Conservation (phyloP, 2,329 filamentous ascomycete genomes). For the Trichoderma sp. region DNA sequence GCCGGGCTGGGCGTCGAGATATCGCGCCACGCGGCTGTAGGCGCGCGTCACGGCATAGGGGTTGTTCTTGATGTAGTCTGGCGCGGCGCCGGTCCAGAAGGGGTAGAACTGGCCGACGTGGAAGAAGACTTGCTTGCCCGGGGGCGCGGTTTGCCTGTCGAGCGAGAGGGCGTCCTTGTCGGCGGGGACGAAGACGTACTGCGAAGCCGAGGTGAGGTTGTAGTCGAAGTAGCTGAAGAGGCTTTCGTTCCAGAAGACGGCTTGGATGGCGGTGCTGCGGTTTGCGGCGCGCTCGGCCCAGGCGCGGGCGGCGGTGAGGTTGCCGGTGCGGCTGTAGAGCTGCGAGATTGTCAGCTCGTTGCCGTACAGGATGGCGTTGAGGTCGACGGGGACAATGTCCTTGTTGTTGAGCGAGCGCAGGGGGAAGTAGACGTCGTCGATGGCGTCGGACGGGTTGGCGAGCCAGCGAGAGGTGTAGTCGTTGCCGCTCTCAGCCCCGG, state of each 20-base stretch:
- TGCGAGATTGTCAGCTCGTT: constrained; percentile 62
- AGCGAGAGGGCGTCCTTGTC: constrained; percentile 45
- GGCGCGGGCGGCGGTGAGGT: constrained; percentile 49
- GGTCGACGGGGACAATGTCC: constrained; percentile 62
- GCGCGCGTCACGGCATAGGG: constrained; percentile 58
- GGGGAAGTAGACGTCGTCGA: constrained; percentile 63
- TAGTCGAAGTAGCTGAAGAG: constrained; percentile 68
- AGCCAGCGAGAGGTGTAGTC: constrained; percentile 65
- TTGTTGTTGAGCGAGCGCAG: constrained; percentile 63
- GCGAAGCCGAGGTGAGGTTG: constrained; percentile 60
- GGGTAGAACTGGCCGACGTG: constrained; percentile 64
- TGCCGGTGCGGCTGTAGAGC: constrained; percentile 55
- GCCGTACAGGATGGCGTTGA: constrained; percentile 68
- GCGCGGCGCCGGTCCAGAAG: constrained; percentile 69
- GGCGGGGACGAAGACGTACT: constrained; percentile 55
- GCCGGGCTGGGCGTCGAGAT: constrained; percentile 55
- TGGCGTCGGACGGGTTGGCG: constrained; percentile 57
- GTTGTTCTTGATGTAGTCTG: constrained; percentile 57
- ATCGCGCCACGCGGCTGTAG: constrained; percentile 54
- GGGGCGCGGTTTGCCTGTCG: constrained; percentile 48
- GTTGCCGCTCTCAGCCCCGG: constrained; percentile 66
- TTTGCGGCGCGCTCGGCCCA: constrained; percentile 54
- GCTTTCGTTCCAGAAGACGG: constrained; percentile 65
- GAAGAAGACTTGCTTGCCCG: constrained; percentile 60
- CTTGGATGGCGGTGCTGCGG: constrained; percentile 63